Evolutionary conservation across 352 stramenopile genomes (phyloP), one percentile per base, ranked within the genome.

Genomic region (Phytophthora brassicae): DNA sequence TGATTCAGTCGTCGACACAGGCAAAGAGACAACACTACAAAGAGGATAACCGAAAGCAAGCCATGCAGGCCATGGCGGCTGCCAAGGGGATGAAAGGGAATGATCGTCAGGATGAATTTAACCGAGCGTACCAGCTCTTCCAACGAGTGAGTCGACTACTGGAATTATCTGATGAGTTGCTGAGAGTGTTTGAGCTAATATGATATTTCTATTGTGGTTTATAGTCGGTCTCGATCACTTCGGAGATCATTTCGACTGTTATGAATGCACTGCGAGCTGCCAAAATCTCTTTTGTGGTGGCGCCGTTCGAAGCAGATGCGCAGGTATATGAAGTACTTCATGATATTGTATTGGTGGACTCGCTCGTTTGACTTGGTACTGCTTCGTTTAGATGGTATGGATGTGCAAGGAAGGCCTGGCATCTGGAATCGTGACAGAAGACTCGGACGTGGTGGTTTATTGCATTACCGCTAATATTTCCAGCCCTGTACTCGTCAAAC

Each of bases 391-490:
- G 69, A 88, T 92, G 79, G 84, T 88, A 29, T 92, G 81, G 79
- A 83, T 92, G 71, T 90, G 81, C 64, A 90, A 90, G 45, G 58
- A 71, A 26, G 71, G 77, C 0, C 45, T 73, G 12, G 79, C 79
- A 0, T 72, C 72, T 19, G 84, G 76, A 19, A 92, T 92, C 61
- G 68, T 92, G n/a, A 90, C 81, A 17, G 84, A 92, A 65, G 84
- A 90, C 64, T 92, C 84, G 59, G 81, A 92, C 43, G 79, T 92
- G 47, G 70, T 92, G 14, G 75, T 92, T 6, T 92, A 92, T 57
- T 88, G 81, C 74, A 43, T 90, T 24, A 74, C 81, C 3, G 68
- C 73, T 12, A 73, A 75, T 35, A 66, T 88, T 7, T 68, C 74
- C 13, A 64, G 57, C 26, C 79, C 78, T 33, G 77, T 92, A 22